These are phyloP conservation scores for Leucocoprinus sp. DNA, from an alignment of 768 basidiomycete species.

Conservation along the genomic window DNA sequence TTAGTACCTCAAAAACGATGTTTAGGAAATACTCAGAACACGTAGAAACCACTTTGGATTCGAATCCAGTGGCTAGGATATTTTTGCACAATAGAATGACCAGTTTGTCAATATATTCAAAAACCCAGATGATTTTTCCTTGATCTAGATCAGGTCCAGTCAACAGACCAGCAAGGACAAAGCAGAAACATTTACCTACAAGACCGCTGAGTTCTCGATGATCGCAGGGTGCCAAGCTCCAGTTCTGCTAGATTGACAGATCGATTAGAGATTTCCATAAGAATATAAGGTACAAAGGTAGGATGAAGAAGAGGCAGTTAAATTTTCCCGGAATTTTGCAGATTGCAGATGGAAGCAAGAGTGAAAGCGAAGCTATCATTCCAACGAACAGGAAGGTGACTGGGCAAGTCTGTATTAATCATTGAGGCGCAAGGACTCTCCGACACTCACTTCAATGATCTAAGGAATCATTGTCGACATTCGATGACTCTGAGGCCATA, in stretches of 20 bases:
- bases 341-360: constrained; percentile 34
- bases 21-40: constrained; percentile 49
- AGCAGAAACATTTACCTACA: no score
- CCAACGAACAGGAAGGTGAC: constrained; percentile 8
- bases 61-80: constrained; percentile 56
- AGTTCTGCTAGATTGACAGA: no score
- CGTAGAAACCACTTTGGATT: constrained; percentile 36
- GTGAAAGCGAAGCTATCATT: constrained; percentile 36
- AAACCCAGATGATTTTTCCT: no score
- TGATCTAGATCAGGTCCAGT: no score
- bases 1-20: no score
- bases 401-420: constrained; percentile 30
- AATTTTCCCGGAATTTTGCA: constrained; percentile 43
- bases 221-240: no score
- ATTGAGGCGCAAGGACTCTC: constrained; percentile 34
- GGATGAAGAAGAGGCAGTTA: no score
- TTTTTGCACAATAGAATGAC: constrained; percentile 47
- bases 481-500: constrained; percentile 33
- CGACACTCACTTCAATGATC: constrained; percentile 29
- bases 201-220: no score
- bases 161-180: no score
- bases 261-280: no score
- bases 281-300: no score
- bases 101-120: constrained; percentile 45
- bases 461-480: constrained; percentile 31